A percentile compares a stretch with the other conserved stretches of the same genome.
phyloP scores from a whole-genome alignment of 148 eudicot species.

The Chenopodium berlandieri region DNA sequence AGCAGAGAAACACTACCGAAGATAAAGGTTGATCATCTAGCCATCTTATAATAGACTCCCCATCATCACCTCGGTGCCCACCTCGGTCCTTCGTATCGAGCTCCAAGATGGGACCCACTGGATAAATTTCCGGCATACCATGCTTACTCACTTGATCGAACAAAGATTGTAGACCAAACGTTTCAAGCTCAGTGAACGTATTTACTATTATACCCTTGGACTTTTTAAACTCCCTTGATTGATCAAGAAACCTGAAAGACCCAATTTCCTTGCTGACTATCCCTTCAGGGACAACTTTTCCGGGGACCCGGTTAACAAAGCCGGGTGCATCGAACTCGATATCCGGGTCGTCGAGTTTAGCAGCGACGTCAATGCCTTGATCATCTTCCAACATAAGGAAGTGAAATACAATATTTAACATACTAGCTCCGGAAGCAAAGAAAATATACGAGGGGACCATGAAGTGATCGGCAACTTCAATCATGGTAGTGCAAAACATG shows the following conservation, averaged over 20 bases:
- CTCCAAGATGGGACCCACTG: slow-evolving; percentile 55
- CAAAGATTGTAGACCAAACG: slow-evolving; percentile 22
- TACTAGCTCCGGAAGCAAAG: slow-evolving; percentile 25
- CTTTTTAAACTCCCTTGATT: slow-evolving; percentile 13
- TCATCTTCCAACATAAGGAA: background rate
- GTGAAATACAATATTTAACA: slow-evolving; percentile 14
- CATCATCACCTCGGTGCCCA: background rate
- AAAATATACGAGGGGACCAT: slow-evolving; percentile 32
- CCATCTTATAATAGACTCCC: slow-evolving; percentile 36
- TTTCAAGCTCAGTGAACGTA: slow-evolving; percentile 39
- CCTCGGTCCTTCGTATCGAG: slow-evolving; percentile 8
- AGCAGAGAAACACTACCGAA: slow-evolving; percentile 56
- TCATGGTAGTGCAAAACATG: slow-evolving; percentile 2
- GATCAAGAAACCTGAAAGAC: background rate
- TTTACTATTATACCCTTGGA: slow-evolving; percentile 51
- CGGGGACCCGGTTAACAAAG: slow-evolving; percentile 16
- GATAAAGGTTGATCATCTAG: slow-evolving; percentile 44
- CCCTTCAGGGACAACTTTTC: slow-evolving; percentile 5
- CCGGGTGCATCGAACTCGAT: slow-evolving; percentile 15
- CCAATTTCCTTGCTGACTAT: slow-evolving; percentile 23
- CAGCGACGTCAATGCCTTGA: background rate
- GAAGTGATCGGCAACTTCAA: slow-evolving; percentile 8
- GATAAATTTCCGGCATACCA: slow-evolving; percentile 34
- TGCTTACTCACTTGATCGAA: background rate
- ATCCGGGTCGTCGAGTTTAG: slow-evolving; percentile 8